Evolutionary conservation across 2,329 filamentous ascomycete species (phyloP).

Genomic region (Colletotrichum godetiae): DNA sequence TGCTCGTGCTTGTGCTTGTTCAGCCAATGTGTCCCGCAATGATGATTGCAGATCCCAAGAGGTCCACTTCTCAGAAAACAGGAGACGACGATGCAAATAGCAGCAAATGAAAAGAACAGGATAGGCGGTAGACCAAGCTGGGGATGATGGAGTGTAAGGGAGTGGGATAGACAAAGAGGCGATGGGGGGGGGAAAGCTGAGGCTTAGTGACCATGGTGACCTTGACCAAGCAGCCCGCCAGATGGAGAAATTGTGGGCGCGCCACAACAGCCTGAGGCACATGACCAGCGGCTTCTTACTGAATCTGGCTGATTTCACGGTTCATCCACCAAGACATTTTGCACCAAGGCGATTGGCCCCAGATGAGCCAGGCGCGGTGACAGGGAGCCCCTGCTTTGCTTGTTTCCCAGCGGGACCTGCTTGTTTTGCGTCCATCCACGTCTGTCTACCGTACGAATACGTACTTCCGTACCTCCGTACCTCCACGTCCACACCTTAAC

Average conservation of each 20-base stretch:
- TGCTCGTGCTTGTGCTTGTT: not conserved
- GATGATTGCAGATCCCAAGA: not conserved
- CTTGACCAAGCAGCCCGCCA: not conserved
- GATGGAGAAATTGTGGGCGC: slow-evolving; percentile 10
- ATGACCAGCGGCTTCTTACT: slow-evolving; percentile 19
- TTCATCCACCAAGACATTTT: slow-evolving; percentile 27
- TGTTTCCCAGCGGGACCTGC: slow-evolving; percentile 11
- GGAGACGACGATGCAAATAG: not conserved
- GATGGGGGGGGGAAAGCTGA: not conserved
- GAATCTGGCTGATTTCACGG: slow-evolving; percentile 10
- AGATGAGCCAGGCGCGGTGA: slow-evolving; percentile 17
- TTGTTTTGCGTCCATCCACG: not conserved
- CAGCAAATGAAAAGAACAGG: not conserved
- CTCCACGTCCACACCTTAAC: not conserved
- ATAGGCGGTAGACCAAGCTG: not conserved
- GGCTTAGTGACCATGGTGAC: not conserved
- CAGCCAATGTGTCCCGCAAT: slow-evolving; percentile 1
- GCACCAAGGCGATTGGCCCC: slow-evolving; percentile 25
- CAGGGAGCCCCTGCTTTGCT: slow-evolving; percentile 10
- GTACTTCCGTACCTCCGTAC: too few relatives aligned
- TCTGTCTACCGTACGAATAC: not conserved
- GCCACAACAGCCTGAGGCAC: slow-evolving; percentile 12
- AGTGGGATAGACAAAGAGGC: not conserved
- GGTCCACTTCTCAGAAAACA: not conserved
- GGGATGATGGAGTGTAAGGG: not conserved